Percentiles rank a stretch among this genome's conserved stretches.
These are phyloP conservation scores for Mycena sanguinolenta DNA, from an alignment of 768 basidiomycete species.

Conservation along the genomic window DNA sequence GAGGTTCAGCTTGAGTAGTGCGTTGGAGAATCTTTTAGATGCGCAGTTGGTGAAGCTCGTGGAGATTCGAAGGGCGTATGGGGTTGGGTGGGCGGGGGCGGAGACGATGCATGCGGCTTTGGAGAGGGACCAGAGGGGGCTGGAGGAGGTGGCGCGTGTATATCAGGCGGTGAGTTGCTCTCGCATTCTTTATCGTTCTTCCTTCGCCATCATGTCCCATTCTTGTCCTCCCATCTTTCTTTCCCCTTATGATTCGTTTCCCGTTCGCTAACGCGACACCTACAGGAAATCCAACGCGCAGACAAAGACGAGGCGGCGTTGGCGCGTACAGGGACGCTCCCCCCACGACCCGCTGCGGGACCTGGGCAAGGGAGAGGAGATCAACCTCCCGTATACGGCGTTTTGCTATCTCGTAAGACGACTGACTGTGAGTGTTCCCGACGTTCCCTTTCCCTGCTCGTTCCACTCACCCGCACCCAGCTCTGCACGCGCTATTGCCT, in stretches of 20 bases:
- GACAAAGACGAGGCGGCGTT: conserved; percentile 60
- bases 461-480: conserved; percentile 47
- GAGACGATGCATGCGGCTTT: conserved; percentile 64
- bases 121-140: conserved; percentile 58
- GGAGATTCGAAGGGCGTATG: conserved; percentile 63
- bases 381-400: conserved; percentile 74
- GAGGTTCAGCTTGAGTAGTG: conserved; percentile 72
- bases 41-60: conserved; percentile 68
- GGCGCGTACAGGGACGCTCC: conserved; percentile 58
- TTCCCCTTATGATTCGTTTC: neutral
- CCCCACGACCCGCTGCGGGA: conserved; percentile 66
- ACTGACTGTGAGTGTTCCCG: conserved; percentile 59
- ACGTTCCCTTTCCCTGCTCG: neutral
- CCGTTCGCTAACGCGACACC: neutral
- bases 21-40: conserved; percentile 73
- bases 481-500: conserved; percentile 78
- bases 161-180: conserved; percentile 38
- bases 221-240: neutral
- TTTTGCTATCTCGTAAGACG: conserved; percentile 77
- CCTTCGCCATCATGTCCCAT: neutral
- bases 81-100: conserved; percentile 78
- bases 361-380: conserved; percentile 46
- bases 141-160: conserved; percentile 53
- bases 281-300: conserved; percentile 53
- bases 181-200: neutral